phyloP scores from a whole-genome alignment of 2,329 filamentous ascomycete species.

The Hypoxylon sp. region DNA sequence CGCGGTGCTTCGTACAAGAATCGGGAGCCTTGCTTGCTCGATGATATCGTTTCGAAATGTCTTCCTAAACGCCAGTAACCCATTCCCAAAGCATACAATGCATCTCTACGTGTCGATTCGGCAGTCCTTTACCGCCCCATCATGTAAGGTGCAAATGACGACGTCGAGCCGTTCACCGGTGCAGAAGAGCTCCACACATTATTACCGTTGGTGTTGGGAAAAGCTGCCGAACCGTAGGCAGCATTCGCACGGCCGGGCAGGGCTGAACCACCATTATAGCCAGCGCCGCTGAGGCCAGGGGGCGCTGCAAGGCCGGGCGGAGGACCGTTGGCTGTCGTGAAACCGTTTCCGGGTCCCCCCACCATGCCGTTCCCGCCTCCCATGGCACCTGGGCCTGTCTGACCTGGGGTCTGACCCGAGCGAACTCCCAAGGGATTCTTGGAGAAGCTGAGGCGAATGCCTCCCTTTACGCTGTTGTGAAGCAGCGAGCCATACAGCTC shows the following conservation, averaged over 20 bases:
- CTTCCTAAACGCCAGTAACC: conserved; percentile 35
- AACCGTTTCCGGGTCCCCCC: conserved; percentile 62
- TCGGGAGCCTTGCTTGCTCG: conserved; percentile 8
- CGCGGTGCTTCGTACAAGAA: conserved; percentile 13
- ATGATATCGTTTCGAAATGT: conserved; percentile 23
- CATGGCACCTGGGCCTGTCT: conserved; percentile 51
- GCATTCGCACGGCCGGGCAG: conserved; percentile 34
- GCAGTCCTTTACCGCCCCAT: conserved; percentile 38
- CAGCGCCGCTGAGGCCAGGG: conserved; percentile 64
- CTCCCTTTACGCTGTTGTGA: conserved; percentile 92
- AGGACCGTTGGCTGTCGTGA: conserved; percentile 75
- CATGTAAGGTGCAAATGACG: conserved; percentile 40
- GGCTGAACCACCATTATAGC: conserved; percentile 35
- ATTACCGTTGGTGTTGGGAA: conserved; percentile 32
- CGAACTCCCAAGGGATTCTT: conserved; percentile 96
- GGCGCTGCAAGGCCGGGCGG: conserved; percentile 83
- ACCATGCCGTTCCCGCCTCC: conserved; percentile 68
- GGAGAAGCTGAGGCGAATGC: conserved; percentile 94
- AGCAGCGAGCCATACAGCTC: conserved; percentile 88
- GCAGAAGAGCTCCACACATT: conserved; percentile 41
- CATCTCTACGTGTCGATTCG: conserved; percentile 27
- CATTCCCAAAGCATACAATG: conserved; percentile 31
- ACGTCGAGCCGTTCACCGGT: conserved; percentile 33
- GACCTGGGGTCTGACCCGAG: conserved; percentile 69
- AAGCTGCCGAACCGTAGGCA: conserved; percentile 37